A percentile compares a stretch with the other conserved stretches of the same genome.
phyloP scores from a whole-genome alignment of 225 moss, liverwort and hornwort species.

The Thuidium tamariscinum region DNA sequence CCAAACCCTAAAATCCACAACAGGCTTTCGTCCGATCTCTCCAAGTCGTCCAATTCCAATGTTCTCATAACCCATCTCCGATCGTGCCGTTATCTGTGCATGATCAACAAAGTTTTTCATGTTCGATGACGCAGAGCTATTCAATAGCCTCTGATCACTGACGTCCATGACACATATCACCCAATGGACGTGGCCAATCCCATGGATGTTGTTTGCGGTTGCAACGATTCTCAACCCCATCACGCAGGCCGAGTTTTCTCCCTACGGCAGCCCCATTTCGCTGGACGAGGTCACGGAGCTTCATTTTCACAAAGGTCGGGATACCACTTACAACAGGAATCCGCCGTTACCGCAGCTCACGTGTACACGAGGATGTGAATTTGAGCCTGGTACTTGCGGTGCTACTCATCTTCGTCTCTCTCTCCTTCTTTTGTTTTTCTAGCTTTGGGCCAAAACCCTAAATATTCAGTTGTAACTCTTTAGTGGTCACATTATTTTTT shows the following conservation, averaged over 20 bases:
- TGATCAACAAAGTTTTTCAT: background rate
- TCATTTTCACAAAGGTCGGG: constrained; percentile 3
- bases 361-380: background rate
- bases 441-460: background rate
- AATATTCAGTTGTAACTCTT: background rate
- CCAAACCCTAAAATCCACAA: background rate
- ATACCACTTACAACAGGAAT: background rate
- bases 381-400: background rate
- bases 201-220: background rate
- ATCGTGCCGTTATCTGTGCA: background rate
- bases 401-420: background rate
- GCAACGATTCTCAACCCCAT: background rate
- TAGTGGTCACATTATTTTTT: background rate
- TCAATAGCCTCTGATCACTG: background rate
- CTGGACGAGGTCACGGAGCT: constrained; percentile 5
- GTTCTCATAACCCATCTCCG: background rate
- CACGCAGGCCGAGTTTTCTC: background rate
- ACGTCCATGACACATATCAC: background rate
- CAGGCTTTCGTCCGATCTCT: background rate
- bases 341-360: background rate
- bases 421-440: no score
- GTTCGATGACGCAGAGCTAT: background rate
- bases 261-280: background rate
- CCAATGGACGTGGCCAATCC: background rate
- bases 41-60: background rate